Base-by-base conservation (phyloP, 2,329 filamentous ascomycete species). In the Colletotrichum coccodes region DNA sequence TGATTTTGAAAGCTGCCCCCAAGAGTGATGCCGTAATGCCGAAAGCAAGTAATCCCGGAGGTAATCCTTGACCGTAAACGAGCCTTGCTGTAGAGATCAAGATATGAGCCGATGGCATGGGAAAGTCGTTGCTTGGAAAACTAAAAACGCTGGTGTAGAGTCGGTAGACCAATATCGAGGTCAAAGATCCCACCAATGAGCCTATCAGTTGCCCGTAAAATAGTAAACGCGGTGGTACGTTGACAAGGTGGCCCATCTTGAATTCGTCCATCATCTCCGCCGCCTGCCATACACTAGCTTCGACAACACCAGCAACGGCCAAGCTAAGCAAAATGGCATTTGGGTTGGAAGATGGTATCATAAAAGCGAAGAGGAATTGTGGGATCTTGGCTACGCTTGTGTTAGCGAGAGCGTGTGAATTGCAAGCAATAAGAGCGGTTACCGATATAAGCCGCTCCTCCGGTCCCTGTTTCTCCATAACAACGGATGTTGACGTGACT, bases 241-340 rank as follows among this genome's bases (percentile, higher is more conserved):
- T 47, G 12, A 59, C 40, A 4, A 59, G 40, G 26, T 46, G 56
- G 3, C 40, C 28, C 56, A 59, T 59, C 12, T 59, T 47, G n/a
- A 58, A 59, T 28, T 59, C 56, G 26, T 59, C 56, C 40, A 47
- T 59, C 56, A 59, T 46, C 30, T 59, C 40, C 4, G 56, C 56
- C n/a, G 56, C 56, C 36, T 59, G 40, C 56, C 40, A 47, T 16
- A 59, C 56, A 12, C 56, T 59, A 6, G 56, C 40, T 18, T 59
- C 56, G 5, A 59, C 56, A 2, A 59, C 40, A 16, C 56, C 40
- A 46, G 56, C 56, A 2, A 59, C 40, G 30, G 56, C 56, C 14
- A 59, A 59, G 30, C 56, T 59, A 9, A 59, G 28, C 30, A 59
- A 11, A 36, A 47, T 47, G 42, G n/a, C 28, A n/a, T 59, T 59